These are phyloP conservation scores for Mortierella sp. DNA, from an alignment of 371 early-diverging fungal species.

Conservation along the genomic window DNA sequence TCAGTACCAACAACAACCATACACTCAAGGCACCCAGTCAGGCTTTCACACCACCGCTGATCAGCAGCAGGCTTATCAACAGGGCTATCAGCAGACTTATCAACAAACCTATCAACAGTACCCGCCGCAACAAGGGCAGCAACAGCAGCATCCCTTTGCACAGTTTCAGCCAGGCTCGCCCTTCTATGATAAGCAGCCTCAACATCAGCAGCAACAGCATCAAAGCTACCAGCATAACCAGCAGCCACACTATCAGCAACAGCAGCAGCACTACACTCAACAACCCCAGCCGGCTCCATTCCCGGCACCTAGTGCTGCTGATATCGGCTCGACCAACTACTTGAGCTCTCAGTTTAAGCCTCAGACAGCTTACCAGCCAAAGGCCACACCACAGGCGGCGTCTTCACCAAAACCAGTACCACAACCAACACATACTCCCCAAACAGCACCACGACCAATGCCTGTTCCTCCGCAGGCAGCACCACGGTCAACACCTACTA, in stretches of 20 bases:
- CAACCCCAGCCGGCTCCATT: conserved; percentile 18
- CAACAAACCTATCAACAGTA: conserved; percentile 1
- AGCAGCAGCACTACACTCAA: conserved; percentile 15
- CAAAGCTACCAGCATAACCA: not conserved
- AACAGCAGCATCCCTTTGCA: not conserved
- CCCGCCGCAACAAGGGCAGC: conserved; percentile 15
- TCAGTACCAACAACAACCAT: conserved; percentile 10
- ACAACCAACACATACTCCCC: not conserved
- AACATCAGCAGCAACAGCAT: conserved; percentile 5
- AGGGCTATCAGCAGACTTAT: not conserved
- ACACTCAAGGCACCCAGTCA: not conserved
- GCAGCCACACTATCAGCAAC: conserved; percentile 3
- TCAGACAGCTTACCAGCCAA: conserved; percentile 7
- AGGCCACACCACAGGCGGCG: conserved; percentile 7
- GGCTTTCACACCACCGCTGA: not conserved
- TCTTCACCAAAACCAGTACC: conserved; percentile 9
- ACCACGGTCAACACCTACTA: not conserved
- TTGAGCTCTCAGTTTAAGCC: not conserved
- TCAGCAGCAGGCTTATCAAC: conserved; percentile 1
- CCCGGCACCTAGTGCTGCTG: not conserved
- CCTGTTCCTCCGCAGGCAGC: not conserved
- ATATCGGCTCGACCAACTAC: not conserved
- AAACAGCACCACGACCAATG: not conserved
- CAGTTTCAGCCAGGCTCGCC: not conserved
- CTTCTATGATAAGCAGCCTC: not conserved